Evolutionary conservation across 1,139 yeast species (phyloP).

Genomic region (Blastobotrys raffinosifermentans): DNA sequence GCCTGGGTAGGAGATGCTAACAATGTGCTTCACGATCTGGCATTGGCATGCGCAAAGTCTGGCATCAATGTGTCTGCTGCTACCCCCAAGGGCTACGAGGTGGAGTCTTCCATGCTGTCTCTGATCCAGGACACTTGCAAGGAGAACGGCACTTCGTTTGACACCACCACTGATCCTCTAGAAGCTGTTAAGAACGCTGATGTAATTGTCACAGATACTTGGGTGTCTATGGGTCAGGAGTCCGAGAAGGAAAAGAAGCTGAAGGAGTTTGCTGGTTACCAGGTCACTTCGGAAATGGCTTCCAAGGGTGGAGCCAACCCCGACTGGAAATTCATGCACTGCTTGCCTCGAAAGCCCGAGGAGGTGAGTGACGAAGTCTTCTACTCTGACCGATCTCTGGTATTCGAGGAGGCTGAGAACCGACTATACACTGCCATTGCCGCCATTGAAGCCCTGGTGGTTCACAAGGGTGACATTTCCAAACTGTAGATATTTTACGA

Average conservation of each 20-base stretch:
- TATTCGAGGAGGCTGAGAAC: constrained; percentile 93
- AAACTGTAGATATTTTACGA: constrained; percentile 1
- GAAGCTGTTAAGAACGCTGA: constrained; percentile 69
- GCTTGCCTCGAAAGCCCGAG: constrained; percentile 90
- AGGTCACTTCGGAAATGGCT: constrained; percentile 65
- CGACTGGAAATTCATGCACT: constrained; percentile 91
- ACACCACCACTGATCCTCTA: constrained; percentile 65
- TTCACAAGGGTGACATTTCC: constrained; percentile 62
- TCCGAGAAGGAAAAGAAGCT: constrained; percentile 63
- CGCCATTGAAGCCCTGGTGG: constrained; percentile 80
- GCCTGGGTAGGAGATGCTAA: constrained; percentile 98
- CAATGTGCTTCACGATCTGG: constrained; percentile 88
- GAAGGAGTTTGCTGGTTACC: constrained; percentile 79
- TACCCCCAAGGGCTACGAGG: constrained; percentile 67
- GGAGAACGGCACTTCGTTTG: constrained; percentile 48
- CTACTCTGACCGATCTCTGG: constrained; percentile 76
- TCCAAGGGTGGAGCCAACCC: constrained; percentile 49
- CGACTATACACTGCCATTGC: constrained; percentile 95
- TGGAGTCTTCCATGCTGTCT: constrained; percentile 51
- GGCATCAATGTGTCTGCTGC: constrained; percentile 84
- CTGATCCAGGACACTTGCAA: constrained; percentile 51
- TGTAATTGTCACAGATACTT: constrained; percentile 91
- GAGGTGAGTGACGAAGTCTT: constrained; percentile 93
- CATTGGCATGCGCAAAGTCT: constrained; percentile 80
- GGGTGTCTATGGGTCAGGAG: constrained; percentile 98